phyloP scores from a whole-genome alignment of 1,284 basidiomycete genomes.

The Irpex sp. region DNA sequence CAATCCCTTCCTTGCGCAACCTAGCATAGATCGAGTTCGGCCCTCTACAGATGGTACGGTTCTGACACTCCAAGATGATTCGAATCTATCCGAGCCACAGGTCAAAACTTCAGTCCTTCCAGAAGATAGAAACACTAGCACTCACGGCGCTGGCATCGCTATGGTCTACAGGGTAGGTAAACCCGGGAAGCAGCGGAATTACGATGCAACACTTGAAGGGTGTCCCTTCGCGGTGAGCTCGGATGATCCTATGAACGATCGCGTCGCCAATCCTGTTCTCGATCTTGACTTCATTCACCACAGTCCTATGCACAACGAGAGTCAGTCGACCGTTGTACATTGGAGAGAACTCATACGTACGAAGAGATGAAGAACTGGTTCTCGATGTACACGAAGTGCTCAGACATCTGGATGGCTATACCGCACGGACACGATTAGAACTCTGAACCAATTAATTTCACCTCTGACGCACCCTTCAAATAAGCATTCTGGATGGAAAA shows the following conservation, averaged over 20 bases:
- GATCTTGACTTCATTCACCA: slow-evolving; percentile 80
- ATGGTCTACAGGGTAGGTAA: slow-evolving; percentile 90
- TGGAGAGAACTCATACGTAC: slow-evolving; percentile 34
- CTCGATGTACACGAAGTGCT: slow-evolving; percentile 92
- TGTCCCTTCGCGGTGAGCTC: slow-evolving; percentile 77
- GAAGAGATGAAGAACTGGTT: slow-evolving; percentile 99
- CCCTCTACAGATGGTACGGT: slow-evolving; percentile 84
- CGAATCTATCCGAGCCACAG: slow-evolving; percentile 67
- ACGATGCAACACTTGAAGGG: slow-evolving; percentile 93
- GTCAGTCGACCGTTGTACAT: background rate
- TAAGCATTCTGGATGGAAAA: slow-evolving; percentile 96
- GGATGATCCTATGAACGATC: slow-evolving; percentile 86
- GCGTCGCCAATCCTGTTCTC: slow-evolving; percentile 97
- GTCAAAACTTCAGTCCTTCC: no score
- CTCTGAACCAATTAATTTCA: background rate
- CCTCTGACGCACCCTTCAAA: slow-evolving; percentile 61
- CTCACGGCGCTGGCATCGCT: slow-evolving; percentile 85
- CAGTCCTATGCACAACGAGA: slow-evolving; percentile 48
- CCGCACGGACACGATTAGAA: background rate
- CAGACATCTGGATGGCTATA: slow-evolving; percentile 88
- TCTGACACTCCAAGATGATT: slow-evolving; percentile 92
- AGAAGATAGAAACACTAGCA: no score
- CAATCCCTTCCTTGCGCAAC: slow-evolving; percentile 81
- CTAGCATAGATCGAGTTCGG: slow-evolving; percentile 90
- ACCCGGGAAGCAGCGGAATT: slow-evolving; percentile 91